Percentiles rank a stretch among this genome's conserved stretches.
Evolutionary conservation across 163 green algal species (phyloP).

Genomic region (Prototheca wickerhamii): DNA sequence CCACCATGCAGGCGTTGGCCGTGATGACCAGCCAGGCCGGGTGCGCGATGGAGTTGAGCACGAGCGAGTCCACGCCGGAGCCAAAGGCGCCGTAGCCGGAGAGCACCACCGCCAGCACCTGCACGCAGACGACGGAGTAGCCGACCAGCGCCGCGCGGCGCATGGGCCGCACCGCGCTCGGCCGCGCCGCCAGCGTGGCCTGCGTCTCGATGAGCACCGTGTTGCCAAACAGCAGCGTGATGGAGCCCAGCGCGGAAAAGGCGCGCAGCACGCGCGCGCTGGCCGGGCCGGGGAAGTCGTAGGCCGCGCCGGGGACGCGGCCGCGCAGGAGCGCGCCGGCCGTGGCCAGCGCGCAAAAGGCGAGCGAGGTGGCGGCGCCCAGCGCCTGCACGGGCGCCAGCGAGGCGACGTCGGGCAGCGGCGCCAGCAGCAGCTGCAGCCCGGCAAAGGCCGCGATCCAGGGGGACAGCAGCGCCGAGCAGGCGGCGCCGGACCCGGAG

Average conservation of each 20-base stretch:
- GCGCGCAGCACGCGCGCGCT: conserved; percentile 4
- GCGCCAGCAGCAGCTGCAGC: conserved; percentile 3
- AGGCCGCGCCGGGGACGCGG: not conserved
- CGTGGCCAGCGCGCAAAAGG: conserved; percentile 3
- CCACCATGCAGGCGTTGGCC: conserved; percentile 3
- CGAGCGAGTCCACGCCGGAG: not conserved
- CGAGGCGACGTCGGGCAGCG: conserved; percentile 12
- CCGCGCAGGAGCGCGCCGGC: not conserved
- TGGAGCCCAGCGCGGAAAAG: conserved; percentile 10
- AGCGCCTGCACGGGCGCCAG: not conserved
- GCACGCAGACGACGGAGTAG: not conserved
- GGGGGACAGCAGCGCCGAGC: not conserved
- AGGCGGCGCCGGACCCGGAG: not conserved
- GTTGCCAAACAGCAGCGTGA: conserved; percentile 14
- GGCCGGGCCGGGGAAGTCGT: not conserved
- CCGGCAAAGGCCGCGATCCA: not conserved
- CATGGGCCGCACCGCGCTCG: conserved; percentile 11
- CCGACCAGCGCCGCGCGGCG: not conserved
- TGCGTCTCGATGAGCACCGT: conserved; percentile 12
- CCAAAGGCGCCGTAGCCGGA: conserved; percentile 12
- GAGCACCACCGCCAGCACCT: conserved; percentile 2
- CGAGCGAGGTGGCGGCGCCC: conserved; percentile 6
- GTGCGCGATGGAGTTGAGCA: conserved; percentile 6
- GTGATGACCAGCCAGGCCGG: conserved; percentile 4
- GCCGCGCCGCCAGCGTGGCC: conserved; percentile 2